phyloP scores from a whole-genome alignment of 83 land plant species.

The Larix sibirica region DNA sequence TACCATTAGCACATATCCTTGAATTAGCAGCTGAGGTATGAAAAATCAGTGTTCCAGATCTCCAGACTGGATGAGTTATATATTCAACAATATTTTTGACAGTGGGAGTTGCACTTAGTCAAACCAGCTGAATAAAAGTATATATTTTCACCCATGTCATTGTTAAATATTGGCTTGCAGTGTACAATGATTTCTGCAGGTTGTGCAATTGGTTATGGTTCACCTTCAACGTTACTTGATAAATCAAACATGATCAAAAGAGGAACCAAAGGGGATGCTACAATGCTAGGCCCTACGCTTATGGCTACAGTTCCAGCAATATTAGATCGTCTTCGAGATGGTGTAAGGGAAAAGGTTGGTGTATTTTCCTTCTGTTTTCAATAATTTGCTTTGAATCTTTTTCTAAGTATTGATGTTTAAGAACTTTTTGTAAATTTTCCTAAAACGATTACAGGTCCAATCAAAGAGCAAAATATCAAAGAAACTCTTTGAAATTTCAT shows the following conservation, averaged over 20 bases:
- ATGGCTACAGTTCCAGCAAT: slow-evolving; percentile 87
- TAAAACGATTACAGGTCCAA: slow-evolving; percentile 45
- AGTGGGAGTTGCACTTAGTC: neutral
- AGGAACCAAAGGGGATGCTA: slow-evolving; percentile 82
- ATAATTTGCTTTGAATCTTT: neutral
- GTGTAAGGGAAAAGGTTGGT: slow-evolving; percentile 64
- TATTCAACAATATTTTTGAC: neutral
- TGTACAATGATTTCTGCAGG: slow-evolving; percentile 59
- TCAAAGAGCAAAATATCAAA: slow-evolving; percentile 63
- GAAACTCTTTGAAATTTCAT: slow-evolving; percentile 64
- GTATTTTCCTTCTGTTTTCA: neutral
- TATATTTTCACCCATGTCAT: neutral
- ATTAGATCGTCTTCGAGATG: slow-evolving; percentile 85
- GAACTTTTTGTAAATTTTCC: neutral
- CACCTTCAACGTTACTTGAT: slow-evolving; percentile 72
- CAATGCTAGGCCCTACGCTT: slow-evolving; percentile 67
- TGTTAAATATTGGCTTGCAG: slow-evolving; percentile 31
- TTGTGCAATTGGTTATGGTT: slow-evolving; percentile 77
- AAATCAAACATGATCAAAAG: slow-evolving; percentile 75
- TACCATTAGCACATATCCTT: slow-evolving; percentile 94
- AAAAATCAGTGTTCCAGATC: neutral
- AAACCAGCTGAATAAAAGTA: neutral
- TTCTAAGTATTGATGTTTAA: neutral
- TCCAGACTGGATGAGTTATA: neutral
- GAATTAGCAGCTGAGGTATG: slow-evolving; percentile 93